These are phyloP conservation scores for Monascus purpureus DNA, from an alignment of 495 filamentous ascomycete species.

Conservation along the genomic window DNA sequence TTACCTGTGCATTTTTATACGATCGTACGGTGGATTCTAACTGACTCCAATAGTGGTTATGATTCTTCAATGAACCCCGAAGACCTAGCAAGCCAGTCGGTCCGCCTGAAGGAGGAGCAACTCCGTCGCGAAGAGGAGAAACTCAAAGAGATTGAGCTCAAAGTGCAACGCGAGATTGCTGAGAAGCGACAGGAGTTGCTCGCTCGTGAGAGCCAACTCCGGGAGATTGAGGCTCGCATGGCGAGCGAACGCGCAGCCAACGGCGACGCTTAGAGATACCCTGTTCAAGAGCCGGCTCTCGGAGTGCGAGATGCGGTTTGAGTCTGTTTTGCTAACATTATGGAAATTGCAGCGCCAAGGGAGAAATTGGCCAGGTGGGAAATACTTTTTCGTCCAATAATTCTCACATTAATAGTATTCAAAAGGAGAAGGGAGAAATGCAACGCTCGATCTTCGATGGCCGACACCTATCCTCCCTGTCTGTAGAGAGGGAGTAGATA, in stretches of 20 bases:
- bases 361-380: conserved; percentile 28
- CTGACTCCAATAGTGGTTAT: conserved; percentile 17
- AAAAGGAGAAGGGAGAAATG: conserved; percentile 12
- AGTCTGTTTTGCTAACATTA: conserved; percentile 29
- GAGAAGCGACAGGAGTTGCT: conserved; percentile 98
- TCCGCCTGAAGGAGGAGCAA: conserved; percentile 97
- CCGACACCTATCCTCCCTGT: conserved; percentile 4
- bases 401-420: conserved; percentile 33
- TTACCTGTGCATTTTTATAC: conserved; percentile 1
- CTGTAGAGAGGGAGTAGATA: conserved; percentile 4
- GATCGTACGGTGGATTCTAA: conserved; percentile 14
- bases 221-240: conserved; percentile 84
- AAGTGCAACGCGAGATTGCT: conserved; percentile 98
- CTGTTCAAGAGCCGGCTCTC: conserved; percentile 17
- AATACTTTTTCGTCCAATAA: conserved; percentile 35
- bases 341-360: conserved; percentile 27
- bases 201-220: conserved; percentile 93
- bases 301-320: conserved; percentile 20
- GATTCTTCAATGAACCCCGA: conserved; percentile 96
- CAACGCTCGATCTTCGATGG: conserved; percentile 13
- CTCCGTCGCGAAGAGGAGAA: conserved; percentile 98
- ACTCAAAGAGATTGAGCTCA: conserved; percentile 95
- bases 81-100: conserved; percentile 89
- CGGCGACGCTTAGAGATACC: conserved; percentile 32
- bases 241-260: conserved; percentile 44